Conservation (phyloP, 108 stramenopile genomes). For the Nitzschia sp. region DNA sequence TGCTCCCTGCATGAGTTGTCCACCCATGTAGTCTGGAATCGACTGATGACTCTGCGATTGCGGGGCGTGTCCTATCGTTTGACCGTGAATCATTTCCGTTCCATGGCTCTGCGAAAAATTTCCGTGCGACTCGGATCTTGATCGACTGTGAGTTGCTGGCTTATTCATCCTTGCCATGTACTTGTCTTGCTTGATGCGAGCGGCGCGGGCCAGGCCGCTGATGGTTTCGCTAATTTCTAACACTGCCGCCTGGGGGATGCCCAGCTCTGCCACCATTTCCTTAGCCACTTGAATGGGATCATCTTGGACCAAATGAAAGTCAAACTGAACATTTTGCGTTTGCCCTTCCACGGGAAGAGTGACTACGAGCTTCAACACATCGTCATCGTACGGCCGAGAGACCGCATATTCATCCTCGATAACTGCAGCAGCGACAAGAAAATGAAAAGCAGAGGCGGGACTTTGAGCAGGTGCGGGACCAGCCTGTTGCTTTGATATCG, state of each 20-base stretch:
- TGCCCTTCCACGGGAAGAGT: constrained; percentile 78
- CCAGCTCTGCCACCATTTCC: constrained; percentile 87
- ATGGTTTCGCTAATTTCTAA: constrained; percentile 87
- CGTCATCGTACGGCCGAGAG: constrained; percentile 59
- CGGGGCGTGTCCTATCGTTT: constrained; percentile 1
- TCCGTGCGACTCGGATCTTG: neutral
- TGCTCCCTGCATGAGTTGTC: constrained; percentile 7
- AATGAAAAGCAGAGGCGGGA: constrained; percentile 29
- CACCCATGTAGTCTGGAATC: constrained; percentile 14
- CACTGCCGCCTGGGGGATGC: constrained; percentile 75
- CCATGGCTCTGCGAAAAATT: neutral
- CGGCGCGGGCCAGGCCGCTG: constrained; percentile 75
- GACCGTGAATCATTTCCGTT: neutral
- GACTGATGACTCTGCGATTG: constrained; percentile 8
- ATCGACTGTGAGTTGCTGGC: neutral
- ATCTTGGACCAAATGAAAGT: constrained; percentile 84
- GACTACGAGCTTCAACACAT: constrained; percentile 75
- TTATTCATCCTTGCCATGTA: constrained; percentile 29
- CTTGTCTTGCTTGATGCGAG: constrained; percentile 70
- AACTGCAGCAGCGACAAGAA: constrained; percentile 68
- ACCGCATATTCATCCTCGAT: constrained; percentile 39
- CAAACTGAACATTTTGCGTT: constrained; percentile 83
- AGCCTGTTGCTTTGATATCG: constrained; percentile 21
- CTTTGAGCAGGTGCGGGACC: constrained; percentile 8
- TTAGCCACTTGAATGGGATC: constrained; percentile 85